A percentile compares a stretch with the other conserved stretches of the same genome.
Conservation (phyloP, 208 protist species). For the Leishmania guyanensis region DNA sequence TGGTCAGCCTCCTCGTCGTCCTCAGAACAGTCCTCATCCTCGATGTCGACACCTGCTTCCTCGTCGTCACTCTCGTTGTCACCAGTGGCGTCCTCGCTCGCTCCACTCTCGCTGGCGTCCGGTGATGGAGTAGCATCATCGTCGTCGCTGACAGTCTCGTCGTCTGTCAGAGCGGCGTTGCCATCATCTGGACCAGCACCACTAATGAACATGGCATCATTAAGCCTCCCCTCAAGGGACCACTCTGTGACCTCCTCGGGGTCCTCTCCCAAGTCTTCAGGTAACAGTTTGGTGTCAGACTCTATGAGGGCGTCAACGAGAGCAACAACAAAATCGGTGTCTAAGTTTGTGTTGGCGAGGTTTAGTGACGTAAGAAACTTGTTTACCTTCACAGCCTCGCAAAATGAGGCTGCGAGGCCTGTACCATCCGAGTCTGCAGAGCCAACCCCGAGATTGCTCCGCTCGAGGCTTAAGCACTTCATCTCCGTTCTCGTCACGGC, state of each 20-base stretch:
- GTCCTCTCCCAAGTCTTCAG: constrained; percentile 44
- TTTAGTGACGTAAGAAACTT: constrained; percentile 77
- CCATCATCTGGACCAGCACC: constrained; percentile 12
- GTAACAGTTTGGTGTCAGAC: constrained; percentile 65
- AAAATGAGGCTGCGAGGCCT: constrained; percentile 37
- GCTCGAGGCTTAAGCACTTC: constrained; percentile 43
- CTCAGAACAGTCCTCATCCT: constrained; percentile 32
- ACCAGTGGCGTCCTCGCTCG: constrained; percentile 4
- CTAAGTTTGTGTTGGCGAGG: constrained; percentile 62
- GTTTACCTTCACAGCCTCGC: constrained; percentile 62
- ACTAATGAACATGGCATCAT: background rate
- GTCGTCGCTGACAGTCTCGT: constrained; percentile 9
- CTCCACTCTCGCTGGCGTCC: background rate
- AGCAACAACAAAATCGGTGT: constrained; percentile 18
- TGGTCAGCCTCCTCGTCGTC: constrained; percentile 28
- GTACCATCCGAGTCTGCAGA: constrained; percentile 31
- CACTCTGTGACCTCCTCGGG: constrained; percentile 18
- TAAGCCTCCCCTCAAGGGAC: constrained; percentile 21
- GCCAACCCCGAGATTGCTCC: constrained; percentile 51
- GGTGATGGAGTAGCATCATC: constrained; percentile 2
- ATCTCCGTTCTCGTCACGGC: constrained; percentile 28
- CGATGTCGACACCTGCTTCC: background rate
- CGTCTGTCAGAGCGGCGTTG: background rate
- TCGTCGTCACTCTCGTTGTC: constrained; percentile 9
- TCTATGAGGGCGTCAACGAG: constrained; percentile 48